A percentile compares a stretch with the other conserved stretches of the same genome.
Conservation (phyloP, 2,329 filamentous ascomycete genomes). For the Lasiodiplodia sp. region DNA sequence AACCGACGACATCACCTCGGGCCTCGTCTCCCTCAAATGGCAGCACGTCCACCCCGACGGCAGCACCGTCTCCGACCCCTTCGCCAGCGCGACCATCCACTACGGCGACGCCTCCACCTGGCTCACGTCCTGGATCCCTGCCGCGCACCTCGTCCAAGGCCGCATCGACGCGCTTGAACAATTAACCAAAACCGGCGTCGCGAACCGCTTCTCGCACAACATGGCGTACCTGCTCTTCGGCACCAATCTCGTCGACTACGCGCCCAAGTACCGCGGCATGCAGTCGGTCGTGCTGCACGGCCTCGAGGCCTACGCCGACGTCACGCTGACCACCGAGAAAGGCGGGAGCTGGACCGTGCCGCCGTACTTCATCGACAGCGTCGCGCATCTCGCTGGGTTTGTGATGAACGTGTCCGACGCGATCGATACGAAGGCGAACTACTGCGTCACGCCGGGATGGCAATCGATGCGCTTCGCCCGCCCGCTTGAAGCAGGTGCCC, state of each 20-base stretch:
- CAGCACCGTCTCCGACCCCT: slow-evolving; percentile 46
- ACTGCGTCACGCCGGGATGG: slow-evolving; percentile 39
- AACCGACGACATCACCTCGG: slow-evolving; percentile 34
- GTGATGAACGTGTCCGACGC: slow-evolving; percentile 36
- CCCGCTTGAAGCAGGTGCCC: slow-evolving; percentile 31
- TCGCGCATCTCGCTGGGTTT: slow-evolving; percentile 38
- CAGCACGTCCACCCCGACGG: slow-evolving; percentile 43
- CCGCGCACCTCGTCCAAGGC: slow-evolving; percentile 40
- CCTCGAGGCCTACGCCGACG: slow-evolving; percentile 44
- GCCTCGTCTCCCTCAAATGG: slow-evolving; percentile 45
- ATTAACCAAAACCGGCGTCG: slow-evolving; percentile 32
- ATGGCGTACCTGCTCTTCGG: slow-evolving; percentile 50
- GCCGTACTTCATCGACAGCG: slow-evolving; percentile 39
- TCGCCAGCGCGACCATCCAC: slow-evolving; percentile 36
- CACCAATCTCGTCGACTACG: slow-evolving; percentile 44
- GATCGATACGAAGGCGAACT: slow-evolving; percentile 34
- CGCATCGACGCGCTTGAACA: slow-evolving; percentile 37
- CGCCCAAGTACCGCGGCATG: slow-evolving; percentile 45
- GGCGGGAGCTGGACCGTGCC: slow-evolving; percentile 27
- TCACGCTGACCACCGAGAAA: not conserved
- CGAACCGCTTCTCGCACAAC: slow-evolving; percentile 40
- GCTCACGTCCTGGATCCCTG: not conserved
- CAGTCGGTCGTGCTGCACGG: slow-evolving; percentile 46
- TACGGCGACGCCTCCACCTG: not conserved
- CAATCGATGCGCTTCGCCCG: slow-evolving; percentile 36